These are phyloP conservation scores for Mycena polygramma DNA, from an alignment of 768 basidiomycete species.

Conservation along the genomic window DNA sequence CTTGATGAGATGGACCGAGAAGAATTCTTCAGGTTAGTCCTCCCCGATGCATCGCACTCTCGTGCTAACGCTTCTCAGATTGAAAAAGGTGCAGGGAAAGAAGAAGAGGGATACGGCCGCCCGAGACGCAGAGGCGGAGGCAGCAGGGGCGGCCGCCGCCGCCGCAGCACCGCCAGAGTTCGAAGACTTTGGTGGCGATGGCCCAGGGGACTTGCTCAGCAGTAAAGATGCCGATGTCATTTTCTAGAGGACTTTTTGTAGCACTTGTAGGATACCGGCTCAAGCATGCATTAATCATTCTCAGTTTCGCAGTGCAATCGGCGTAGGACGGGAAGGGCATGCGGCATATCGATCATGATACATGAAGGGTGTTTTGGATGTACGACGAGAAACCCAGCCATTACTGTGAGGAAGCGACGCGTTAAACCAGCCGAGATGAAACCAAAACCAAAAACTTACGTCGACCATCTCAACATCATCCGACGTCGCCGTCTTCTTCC, in stretches of 20 bases:
- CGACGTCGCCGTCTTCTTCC: slow-evolving; percentile 69
- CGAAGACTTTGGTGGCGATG: slow-evolving; percentile 51
- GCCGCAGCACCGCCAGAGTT: slow-evolving; percentile 44
- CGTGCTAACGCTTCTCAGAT: slow-evolving; percentile 55
- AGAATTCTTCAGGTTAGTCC: slow-evolving; percentile 86
- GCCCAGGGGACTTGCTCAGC: slow-evolving; percentile 75
- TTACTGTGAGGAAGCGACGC: slow-evolving; percentile 51
- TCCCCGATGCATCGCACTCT: neutral
- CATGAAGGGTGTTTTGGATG: slow-evolving; percentile 68
- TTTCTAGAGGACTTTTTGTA: slow-evolving; percentile 65
- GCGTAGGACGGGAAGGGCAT: slow-evolving; percentile 47
- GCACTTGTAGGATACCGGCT: slow-evolving; percentile 34
- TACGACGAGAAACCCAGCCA: slow-evolving; percentile 40
- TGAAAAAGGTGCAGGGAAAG: slow-evolving; percentile 98
- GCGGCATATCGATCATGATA: slow-evolving; percentile 79
- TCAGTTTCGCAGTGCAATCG: slow-evolving; percentile 16
- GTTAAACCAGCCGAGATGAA: slow-evolving; percentile 17
- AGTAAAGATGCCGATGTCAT: slow-evolving; percentile 95
- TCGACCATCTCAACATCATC: slow-evolving; percentile 87
- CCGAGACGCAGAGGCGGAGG: slow-evolving; percentile 45
- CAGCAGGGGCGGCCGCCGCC: slow-evolving; percentile 19
- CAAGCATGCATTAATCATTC: slow-evolving; percentile 31
- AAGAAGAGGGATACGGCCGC: slow-evolving; percentile 87
- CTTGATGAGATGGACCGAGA: slow-evolving; percentile 99
- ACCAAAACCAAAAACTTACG: slow-evolving; percentile 58